Conservation (phyloP, 805 yeast species). For the Candida pseudoglaebosa region DNA sequence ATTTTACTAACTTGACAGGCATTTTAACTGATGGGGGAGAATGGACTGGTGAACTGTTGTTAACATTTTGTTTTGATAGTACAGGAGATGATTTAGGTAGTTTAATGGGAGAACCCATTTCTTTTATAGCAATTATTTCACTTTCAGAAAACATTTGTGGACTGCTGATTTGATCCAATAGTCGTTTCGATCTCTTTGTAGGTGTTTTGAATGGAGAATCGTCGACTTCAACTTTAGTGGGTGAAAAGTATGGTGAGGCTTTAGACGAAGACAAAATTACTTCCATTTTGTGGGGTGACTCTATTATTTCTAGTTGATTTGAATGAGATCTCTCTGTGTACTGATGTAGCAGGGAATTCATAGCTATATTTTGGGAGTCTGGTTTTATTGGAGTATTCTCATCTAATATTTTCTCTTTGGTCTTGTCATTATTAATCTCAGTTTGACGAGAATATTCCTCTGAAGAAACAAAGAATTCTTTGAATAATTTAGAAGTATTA, state of each 20-base stretch:
- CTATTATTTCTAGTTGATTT: not conserved
- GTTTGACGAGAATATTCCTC: not conserved
- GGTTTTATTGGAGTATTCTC: not conserved
- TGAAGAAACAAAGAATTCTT: slow-evolving; percentile 3
- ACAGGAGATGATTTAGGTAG: not conserved
- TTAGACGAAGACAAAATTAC: not conserved
- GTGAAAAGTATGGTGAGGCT: not conserved
- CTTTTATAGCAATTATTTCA: not conserved
- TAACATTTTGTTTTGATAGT: not conserved
- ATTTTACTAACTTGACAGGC: slow-evolving; percentile 4
- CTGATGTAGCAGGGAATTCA: no score
- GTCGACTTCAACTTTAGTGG: not conserved
- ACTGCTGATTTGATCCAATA: not conserved
- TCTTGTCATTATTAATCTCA: not conserved
- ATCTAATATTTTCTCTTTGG: not conserved
- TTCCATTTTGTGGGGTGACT: not conserved
- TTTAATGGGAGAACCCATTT: not conserved
- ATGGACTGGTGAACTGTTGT: slow-evolving; percentile 2
- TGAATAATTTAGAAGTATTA: slow-evolving; percentile 2
- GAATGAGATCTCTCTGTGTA: no score
- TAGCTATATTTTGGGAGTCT: no score
- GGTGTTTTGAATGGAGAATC: slow-evolving; percentile 17
- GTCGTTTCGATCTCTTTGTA: slow-evolving; percentile 9
- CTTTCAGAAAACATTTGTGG: not conserved
- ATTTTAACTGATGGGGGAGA: not conserved